Evolutionary conservation across 768 basidiomycete species (phyloP), one percentile per base, ranked within the genome.

Genomic region (Russula compacta): DNA sequence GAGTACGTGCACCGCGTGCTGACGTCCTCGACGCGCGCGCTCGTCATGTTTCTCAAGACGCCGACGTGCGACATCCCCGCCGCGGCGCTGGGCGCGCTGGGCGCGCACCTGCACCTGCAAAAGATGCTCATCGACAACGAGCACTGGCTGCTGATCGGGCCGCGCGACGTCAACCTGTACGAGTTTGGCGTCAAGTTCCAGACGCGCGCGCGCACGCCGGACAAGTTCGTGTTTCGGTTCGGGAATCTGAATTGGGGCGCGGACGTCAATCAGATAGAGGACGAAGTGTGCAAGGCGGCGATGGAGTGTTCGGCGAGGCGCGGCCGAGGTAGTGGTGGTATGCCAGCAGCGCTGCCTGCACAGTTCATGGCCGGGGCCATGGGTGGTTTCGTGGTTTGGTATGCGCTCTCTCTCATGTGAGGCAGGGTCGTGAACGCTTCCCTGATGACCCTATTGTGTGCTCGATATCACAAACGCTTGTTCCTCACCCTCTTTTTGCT

Each of bases 371-470:
- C 64, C 3, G 62, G 62, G 12, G 54, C 53, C 24, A 12, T 64
- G 39, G 64, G 64, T 24, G 64, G 64, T 24, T 29, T 66, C 14
- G 57, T 53, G 0, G 54, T 66, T 48, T 66, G 64, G 64, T 66
- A 59, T 35, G 58, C 56, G 14, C 53, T 64, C 39, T 56, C 64
- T 19, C 57, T 64, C 36, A 53, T 64, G 64, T 64, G 6, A 59
- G 35, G 17, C 19, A 15, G 12, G 0, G 6, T 40, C 11, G n/a
- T 33, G 19, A 19, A 21, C 21, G 19, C 44, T 46, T 29, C 5
- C 21, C 46, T 19, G 21, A 24, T 17, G 21, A 7, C 21, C n/a
- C 6, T 39, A 36, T 17, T 48, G 47, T 32, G 19, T 3, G 38
- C 40, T 53, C 44, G n/a, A 53, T 36, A 49, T 49, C 53, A 35